Evolutionary conservation across 257 asterid genomes (phyloP), one percentile per base, ranked within the genome.

Genomic region (Solanum microdontum): DNA sequence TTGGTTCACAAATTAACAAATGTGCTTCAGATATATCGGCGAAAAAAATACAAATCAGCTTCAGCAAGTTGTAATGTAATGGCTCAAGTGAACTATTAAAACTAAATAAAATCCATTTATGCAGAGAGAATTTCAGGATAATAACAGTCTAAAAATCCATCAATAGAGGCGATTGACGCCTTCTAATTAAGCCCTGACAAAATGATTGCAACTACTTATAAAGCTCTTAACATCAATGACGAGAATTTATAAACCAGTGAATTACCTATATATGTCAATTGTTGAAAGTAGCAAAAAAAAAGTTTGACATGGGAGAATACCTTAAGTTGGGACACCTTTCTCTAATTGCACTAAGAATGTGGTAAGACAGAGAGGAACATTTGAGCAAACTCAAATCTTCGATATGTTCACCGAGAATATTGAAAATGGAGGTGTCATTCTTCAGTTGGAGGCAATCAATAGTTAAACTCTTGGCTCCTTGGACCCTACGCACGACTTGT

Each of bases 341-440:
- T 43, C 94, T 94, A 88, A 94, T 91, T 30, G 88, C 87, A 30
- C 88, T 39, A 86, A 94, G 93, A 91, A 91, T 87, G 66, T 88
- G 80, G 70, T 85, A 90, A 0, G 95, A 92, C 30, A 91, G 82
- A 11, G 89, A 89, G 64, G 94, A 91, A 87, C 96, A 94, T 93
- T 96, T 94, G 86, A 94, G 92, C 94, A 94, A 90, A 91, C 73
- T 91, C 90, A 96, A 62, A 86, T 94, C 97, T 84, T 84, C 90
- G 40, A 96, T 86, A 79, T 89, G 91, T 34, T 93, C 88, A 55
- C 94, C 90, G 17, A 94, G 95, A 88, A 90, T 82, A 88, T 88
- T 64, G 87, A 80, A 62, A 26, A 93, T 77, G 8, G 96, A 89
- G 70, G 84, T 87, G 86, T 89, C 91, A 69, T 92, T 48, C 85